Conservation (phyloP, 176 grass and related monocot genomes). For the Oryza brachyantha region DNA sequence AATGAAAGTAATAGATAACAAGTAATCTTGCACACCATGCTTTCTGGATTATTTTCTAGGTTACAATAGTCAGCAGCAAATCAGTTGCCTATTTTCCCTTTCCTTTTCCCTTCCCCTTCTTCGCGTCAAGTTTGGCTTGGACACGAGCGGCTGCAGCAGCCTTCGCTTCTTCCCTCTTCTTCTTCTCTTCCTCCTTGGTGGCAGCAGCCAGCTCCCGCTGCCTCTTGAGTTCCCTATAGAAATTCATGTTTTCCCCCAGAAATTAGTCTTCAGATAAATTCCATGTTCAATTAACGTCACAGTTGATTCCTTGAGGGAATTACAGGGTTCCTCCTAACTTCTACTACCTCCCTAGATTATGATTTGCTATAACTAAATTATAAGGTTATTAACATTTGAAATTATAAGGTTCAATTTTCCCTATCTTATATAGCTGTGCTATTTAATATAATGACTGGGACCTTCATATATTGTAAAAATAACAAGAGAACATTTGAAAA, state of each 20-base stretch:
- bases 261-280: background rate
- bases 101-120: constrained; percentile 86
- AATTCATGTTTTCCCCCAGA: constrained; percentile 20
- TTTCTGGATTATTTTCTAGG: constrained; percentile 36
- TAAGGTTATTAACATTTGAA: too few species aligned
- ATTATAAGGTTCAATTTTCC: too few species aligned
- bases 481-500: background rate
- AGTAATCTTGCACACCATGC: background rate
- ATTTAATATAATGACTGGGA: background rate
- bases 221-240: constrained; percentile 77
- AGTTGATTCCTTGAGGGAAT: background rate
- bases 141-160: constrained; percentile 73
- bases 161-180: constrained; percentile 93
- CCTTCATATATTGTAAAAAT: background rate
- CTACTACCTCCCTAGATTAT: background rate
- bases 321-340: background rate
- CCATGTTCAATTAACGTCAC: too few species aligned
- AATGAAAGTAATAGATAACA: too few species aligned
- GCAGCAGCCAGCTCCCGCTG: constrained; percentile 69
- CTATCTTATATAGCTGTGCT: background rate
- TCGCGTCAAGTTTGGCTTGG: constrained; percentile 91
- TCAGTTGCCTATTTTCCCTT: constrained; percentile 55
- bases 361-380: too few species aligned
- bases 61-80: constrained; percentile 25
- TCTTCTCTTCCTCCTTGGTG: constrained; percentile 92